These are phyloP conservation scores for Colletotrichum tropicicola DNA, from an alignment of 2,329 filamentous ascomycete species.

Conservation along the genomic window DNA sequence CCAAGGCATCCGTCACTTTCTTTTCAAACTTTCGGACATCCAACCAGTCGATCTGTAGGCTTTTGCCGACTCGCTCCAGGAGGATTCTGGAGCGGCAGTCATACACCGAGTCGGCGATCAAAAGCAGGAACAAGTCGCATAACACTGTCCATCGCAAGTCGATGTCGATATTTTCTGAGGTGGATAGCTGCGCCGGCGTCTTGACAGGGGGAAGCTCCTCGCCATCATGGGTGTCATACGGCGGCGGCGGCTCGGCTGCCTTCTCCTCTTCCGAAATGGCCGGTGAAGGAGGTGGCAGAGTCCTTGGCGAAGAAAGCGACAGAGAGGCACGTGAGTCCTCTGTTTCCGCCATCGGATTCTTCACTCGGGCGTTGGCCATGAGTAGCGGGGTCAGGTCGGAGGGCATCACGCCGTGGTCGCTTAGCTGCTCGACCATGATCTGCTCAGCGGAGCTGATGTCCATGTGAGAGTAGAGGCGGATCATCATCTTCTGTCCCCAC, in stretches of 20 bases:
- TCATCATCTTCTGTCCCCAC: slow-evolving; percentile 99
- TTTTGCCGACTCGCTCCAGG: slow-evolving; percentile 82
- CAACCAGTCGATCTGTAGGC: slow-evolving; percentile 85
- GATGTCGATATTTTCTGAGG: slow-evolving; percentile 87
- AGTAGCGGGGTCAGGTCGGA: slow-evolving; percentile 84
- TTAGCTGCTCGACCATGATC: slow-evolving; percentile 98
- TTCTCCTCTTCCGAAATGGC: slow-evolving; percentile 50
- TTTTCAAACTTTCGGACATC: slow-evolving; percentile 98
- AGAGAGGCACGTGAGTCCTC: slow-evolving; percentile 41
- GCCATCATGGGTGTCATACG: slow-evolving; percentile 70
- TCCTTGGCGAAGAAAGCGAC: slow-evolving; percentile 20
- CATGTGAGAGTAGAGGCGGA: slow-evolving; percentile 94
- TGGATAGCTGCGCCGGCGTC: slow-evolving; percentile 83
- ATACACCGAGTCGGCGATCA: slow-evolving; percentile 97
- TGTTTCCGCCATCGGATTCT: slow-evolving; percentile 85
- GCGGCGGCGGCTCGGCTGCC: slow-evolving; percentile 61
- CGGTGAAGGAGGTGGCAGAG: slow-evolving; percentile 34
- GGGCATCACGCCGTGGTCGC: slow-evolving; percentile 89
- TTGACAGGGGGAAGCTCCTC: slow-evolving; percentile 82
- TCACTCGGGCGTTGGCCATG: slow-evolving; percentile 91
- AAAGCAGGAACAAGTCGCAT: slow-evolving; percentile 91
- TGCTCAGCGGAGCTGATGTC: slow-evolving; percentile 92
- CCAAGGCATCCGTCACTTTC: slow-evolving; percentile 92
- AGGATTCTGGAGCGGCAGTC: slow-evolving; percentile 87
- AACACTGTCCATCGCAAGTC: slow-evolving; percentile 97